Evolutionary conservation across 108 stramenopile species (phyloP), one percentile per base, ranked within the genome.

Genomic region (Phaeodactylum tricornutum): DNA sequence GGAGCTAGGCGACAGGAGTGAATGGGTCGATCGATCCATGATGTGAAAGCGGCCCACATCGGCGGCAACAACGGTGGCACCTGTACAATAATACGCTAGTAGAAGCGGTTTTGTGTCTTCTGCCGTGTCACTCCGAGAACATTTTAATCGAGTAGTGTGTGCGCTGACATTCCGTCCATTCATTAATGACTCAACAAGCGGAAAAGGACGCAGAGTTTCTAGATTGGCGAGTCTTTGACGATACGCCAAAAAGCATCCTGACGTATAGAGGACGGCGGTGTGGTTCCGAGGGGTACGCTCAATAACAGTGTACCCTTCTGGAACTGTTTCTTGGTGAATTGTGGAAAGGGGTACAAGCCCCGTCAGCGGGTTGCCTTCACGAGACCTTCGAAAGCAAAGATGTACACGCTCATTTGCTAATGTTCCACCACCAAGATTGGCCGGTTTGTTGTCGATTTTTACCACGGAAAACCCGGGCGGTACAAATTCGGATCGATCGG

Each of bases 351-450:
- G 81, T 25, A 79, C 24, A 20, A 92, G 51, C 22, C 78, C 81
- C 12, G 90, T 92, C 3, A 92, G 47, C 14, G 90, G 90, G 47
- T 92, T 92, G 0, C 90, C 90, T 55, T 92, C 90, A 20, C 90
- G 62, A 0, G 90, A 92, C n/a, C 85, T 62, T 41, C 81, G 63
- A 50, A 81, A 92, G 53, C 85, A 87, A 1, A 87, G 49, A 57
- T 73, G 83, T 3, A 82, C 71, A 20, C 73, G 65, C 38, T 90
- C 88, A 26, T 57, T 61, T 1, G 54, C 43, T 2, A 19, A 11
- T 34, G 8, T 12, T 11, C 33, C 33, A 9, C 61, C 67, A 19
- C 72, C 78, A 30, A 57, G 41, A 45, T 84, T 84, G 6, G 83
- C 68, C 68, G 7, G 77, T 69, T 34, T 41, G 17, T 48, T 3